Evolutionary conservation across 2,329 filamentous ascomycete species (phyloP), one percentile per base, ranked within the genome.

Genomic region (Aureobasidium sp.): DNA sequence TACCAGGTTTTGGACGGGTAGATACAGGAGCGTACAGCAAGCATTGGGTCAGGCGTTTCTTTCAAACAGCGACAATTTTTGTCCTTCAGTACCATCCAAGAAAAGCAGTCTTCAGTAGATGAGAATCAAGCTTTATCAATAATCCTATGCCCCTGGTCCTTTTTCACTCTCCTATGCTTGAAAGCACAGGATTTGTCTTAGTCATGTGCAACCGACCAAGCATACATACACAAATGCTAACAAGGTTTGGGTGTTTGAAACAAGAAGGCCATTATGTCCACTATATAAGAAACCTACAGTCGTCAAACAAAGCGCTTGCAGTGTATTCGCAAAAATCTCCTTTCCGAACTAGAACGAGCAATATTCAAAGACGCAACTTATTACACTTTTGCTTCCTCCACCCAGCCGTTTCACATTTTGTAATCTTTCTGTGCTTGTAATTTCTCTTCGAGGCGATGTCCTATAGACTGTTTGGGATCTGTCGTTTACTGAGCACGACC

Each of bases 401-500:
- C 41, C 24, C n/a, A 5, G 6, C 20, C 12, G 17, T 17, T 12
- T 10, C 37, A 12, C 6, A 13, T 17, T 39, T 29, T 26, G 53
- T 41, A 26, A 15, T 36, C 29, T 57, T 37, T 36, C 5, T 27
- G 29, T 27, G 39, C 26, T 34, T 5, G 15, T 24, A 24, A 13
- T 44, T 26, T 39, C n/a, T 5, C 8, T 32, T 32, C 15, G 20
- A n/a, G 34, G 13, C 1, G 8, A 6, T n/a, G 9, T 55, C 10
- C 9, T 39, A 9, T 34, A 20, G 12, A 32, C 50, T 27, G 34
- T 27, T 41, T 17, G 15, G n/a, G 2, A 15, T 56, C 7, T 57
- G 41, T 24, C 41, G 41, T 36, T 46, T 62, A 62, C 60, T 62
- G 60, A 8, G 60, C 36, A 17, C 47, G 48, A n/a, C 39, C 50